Evolutionary conservation across 768 basidiomycete genomes (phyloP), one percentile per base, ranked within the genome.

Genomic region (Suillus cothurnatus): DNA sequence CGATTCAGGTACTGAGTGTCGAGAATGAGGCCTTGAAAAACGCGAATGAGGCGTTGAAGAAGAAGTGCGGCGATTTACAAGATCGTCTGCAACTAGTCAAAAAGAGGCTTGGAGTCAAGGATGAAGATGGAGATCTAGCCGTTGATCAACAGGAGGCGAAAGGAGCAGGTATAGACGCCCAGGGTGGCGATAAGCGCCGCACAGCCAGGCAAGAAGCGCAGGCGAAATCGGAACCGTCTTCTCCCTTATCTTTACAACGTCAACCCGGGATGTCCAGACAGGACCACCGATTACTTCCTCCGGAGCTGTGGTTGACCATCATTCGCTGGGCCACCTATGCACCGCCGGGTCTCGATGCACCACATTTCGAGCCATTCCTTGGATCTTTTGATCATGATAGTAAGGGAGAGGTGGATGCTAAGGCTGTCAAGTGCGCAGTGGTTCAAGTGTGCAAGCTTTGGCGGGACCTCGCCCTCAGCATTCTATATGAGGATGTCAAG

Each of bases 361-460:
- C 75, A 64, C 63, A 65, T 32, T 85, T 88, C 69, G 69, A 71
- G 28, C 86, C 87, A 2, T 90, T 90, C 74, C 78, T 82, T 45
- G 69, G 72, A 1, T 67, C 78, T 3, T 66, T 63, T 23, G 72
- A 53, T 32, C 52, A 53, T 53, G 52, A 74, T 64, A 11, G 62
- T 12, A 65, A 14, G 65, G 70, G 38, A 71, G 77, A 57, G 64
- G 72, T 66, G 72, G 81, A 60, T 72, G 67, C 43, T 1, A 55
- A 83, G 38, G 70, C 70, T 32, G 78, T 80, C 34, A 81, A 79
- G 71, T 72, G 73, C 43, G 71, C 80, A 4, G 74, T 90, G 57
- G 79, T 82, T 52, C 78, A 81, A 62, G 88, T 90, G 38, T 90
- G 87, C 73, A 82, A 80, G 59, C 73, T 78, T 36, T 90, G 89